Base-by-base conservation (phyloP, 768 basidiomycete species). In the Lactifluus hygrophoroides region DNA sequence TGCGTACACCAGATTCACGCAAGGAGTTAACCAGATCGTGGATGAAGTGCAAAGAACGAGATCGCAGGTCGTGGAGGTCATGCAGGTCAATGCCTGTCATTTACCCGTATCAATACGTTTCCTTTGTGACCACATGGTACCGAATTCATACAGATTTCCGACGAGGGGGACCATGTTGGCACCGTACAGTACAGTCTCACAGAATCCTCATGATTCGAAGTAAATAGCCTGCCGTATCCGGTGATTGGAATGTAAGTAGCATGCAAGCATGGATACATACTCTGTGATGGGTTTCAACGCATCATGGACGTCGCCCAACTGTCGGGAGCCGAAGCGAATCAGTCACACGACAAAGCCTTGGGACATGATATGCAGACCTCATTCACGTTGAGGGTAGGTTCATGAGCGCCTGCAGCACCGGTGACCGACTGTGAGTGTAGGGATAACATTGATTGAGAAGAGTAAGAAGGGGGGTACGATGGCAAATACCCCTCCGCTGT, bases 11-110 rank as follows among this genome's bases (percentile, higher is more conserved):
- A 55, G 78, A 76, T 2, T 79, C 75, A 40, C 80, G 79, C 43
- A 88, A 76, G 3, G 78, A 76, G 62, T 81, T 78, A 43, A 85
- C 66, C 30, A 86, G 73, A 61, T 81, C 76, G 66, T 88, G 86
- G 42, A 88, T 76, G 69, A 86, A 83, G 27, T 78, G 62, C 14
- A 88, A 73, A 42, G 80, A 79, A 45, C 82, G 78, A 47, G 83
- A 77, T 46, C 82, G 80, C 40, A 86, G 69, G 64, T 84, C 80
- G 54, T 87, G 74, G 57, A 88, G 74, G 70, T 88, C 86, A 66
- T 86, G 79, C 32, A 88, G 75, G 69, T 87, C 85, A 61, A 80
- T 69, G 66, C 76, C 85, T 86, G 56, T 17, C 14, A 40, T 32
- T 32, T 37, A 34, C 17, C 17, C n/a, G 14, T 1, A 51, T 63